These are phyloP conservation scores for Centrapalus pauciflorus DNA, from an alignment of 129 eudicot species.

Conservation along the genomic window DNA sequence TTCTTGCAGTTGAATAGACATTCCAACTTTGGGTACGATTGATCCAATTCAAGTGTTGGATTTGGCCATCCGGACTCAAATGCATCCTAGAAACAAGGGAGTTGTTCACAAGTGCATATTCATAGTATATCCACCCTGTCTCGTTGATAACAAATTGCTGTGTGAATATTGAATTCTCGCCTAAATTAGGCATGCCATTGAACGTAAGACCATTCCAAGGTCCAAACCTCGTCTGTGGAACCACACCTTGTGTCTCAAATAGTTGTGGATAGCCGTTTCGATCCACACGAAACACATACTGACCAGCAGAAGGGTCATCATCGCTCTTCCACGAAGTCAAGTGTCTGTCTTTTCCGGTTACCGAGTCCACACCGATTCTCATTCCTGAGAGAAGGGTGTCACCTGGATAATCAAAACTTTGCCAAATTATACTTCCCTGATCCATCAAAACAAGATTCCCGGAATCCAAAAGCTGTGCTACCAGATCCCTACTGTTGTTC, in stretches of 20 bases:
- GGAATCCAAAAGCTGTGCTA: slow-evolving; percentile 32
- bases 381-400: slow-evolving; percentile 25
- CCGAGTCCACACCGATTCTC: slow-evolving; percentile 16
- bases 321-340: slow-evolving; percentile 28
- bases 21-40: slow-evolving; percentile 22
- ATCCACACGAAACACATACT: slow-evolving; percentile 9
- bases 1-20: slow-evolving; percentile 10
- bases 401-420: slow-evolving; percentile 37
- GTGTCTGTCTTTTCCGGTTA: neutral
- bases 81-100: slow-evolving; percentile 23
- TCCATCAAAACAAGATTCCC: slow-evolving; percentile 36
- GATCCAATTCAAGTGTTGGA: slow-evolving; percentile 24
- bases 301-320: slow-evolving; percentile 34
- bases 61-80: slow-evolving; percentile 22
- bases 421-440: slow-evolving; percentile 18
- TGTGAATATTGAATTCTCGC: slow-evolving; percentile 13
- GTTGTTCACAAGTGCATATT: slow-evolving; percentile 16
- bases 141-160: slow-evolving; percentile 22
- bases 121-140: slow-evolving; percentile 20
- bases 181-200: slow-evolving; percentile 33
- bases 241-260: slow-evolving; percentile 9
- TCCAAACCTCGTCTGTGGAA: slow-evolving; percentile 34
- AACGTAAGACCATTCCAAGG: slow-evolving; percentile 51
- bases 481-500: neutral
- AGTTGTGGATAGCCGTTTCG: slow-evolving; percentile 24